Evolutionary conservation across 805 yeast species (phyloP), one percentile per base, ranked within the genome.

Genomic region (Metschnikowia henanensis): DNA sequence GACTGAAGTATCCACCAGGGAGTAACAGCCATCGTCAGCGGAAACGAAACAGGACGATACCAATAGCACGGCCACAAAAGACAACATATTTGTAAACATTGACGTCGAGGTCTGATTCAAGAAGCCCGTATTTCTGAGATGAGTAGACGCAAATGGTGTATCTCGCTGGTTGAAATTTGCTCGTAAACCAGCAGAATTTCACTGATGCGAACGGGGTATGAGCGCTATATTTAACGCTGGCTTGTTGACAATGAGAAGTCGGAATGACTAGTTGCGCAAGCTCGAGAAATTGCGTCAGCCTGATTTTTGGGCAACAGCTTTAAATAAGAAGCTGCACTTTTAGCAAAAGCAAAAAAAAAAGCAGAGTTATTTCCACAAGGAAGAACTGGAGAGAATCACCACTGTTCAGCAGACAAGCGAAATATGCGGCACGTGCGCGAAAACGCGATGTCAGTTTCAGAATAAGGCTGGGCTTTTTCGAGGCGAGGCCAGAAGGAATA

Each of bases 1-100:
- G 12, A 48, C 46, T n/a, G 55, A 58, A 12, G 59, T 55, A 29
- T 54, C 52, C n/a, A 70, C 58, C 23, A 65, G 52, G 8, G 62
- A 50, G 41, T 37, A 64, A 47, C 74, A 70, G 19, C 72, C 72
- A 23, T 32, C 43, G 15, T 42, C 48, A 1, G 47, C 45, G 13
- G 46, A 31, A 12, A 31, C 41, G 6, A 41, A 37, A 19, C 20
- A 20, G n/a, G 41, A 23, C 3, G 35, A 35, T 3, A 44, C 19
- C 15, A 47, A 13, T 19, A 31, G 33, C 13, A 37, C 23, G 13
- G 31, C 43, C 17, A 25, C 23, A 25, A 26, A 35, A 15, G 21
- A 33, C 21, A 36, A 9, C 37, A 25, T 36, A 23, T 23, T 23
- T 23, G 26, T 4, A n/a, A n/a, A n/a, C n/a, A n/a, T n/a, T n/a